Conservation (phyloP, 768 basidiomycete genomes). For the Lentinula sp. region DNA sequence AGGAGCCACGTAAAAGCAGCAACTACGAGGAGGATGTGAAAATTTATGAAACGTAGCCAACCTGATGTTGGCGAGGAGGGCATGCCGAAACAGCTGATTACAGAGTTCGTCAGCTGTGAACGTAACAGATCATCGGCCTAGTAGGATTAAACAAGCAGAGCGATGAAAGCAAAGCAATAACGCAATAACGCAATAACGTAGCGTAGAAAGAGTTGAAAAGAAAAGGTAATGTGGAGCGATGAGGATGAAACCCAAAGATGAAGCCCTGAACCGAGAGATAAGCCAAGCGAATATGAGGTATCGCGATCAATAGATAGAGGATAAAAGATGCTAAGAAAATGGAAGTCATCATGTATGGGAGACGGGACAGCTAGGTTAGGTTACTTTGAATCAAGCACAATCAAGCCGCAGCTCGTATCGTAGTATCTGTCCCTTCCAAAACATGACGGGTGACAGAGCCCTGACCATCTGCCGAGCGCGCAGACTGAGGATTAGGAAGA, state of each 20-base stretch:
- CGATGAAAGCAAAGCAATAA: background rate
- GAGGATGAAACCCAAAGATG: background rate
- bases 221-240: background rate
- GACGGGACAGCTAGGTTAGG: too few relatives aligned
- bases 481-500: background rate
- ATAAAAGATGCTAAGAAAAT: background rate
- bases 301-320: background rate
- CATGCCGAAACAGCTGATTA: too few relatives aligned
- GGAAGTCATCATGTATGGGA: background rate
- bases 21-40: too few relatives aligned
- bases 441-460: background rate
- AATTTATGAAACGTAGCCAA: too few relatives aligned
- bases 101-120: background rate
- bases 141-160: background rate
- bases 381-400: background rate
- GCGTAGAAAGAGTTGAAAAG: background rate
- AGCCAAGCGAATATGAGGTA: background rate
- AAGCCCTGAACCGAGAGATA: background rate
- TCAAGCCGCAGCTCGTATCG: background rate
- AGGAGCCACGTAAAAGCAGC: too few relatives aligned
- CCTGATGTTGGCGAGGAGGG: too few relatives aligned
- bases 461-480: background rate
- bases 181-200: too few relatives aligned
- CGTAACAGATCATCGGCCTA: background rate
- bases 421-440: slow-evolving; percentile 2